A percentile compares a stretch with the other conserved stretches of the same genome.
Evolutionary conservation across 2,329 filamentous ascomycete genomes (phyloP).

Genomic region (Arachnomyces sp.): DNA sequence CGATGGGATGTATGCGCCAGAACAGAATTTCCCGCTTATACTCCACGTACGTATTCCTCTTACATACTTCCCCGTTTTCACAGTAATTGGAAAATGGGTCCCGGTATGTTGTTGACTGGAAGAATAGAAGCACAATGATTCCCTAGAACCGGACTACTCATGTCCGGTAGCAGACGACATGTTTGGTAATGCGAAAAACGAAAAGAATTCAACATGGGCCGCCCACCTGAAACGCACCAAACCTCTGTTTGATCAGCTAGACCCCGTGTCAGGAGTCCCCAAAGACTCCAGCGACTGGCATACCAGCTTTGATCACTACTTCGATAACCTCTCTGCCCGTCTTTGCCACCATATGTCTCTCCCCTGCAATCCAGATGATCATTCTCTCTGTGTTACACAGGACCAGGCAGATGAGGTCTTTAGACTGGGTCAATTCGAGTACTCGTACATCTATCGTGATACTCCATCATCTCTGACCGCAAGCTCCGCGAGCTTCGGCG

Average conservation of each 20-base stretch:
- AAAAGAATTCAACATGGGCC: conserved; percentile 50
- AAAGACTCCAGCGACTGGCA: conserved; percentile 57
- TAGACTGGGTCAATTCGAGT: conserved; percentile 72
- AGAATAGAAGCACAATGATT: conserved; percentile 41
- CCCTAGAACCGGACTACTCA: conserved; percentile 64
- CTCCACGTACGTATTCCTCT: conserved; percentile 35
- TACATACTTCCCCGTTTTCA: neutral
- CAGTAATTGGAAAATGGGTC: neutral
- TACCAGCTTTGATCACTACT: conserved; percentile 66
- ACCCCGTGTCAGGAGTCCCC: conserved; percentile 60
- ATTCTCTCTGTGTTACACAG: conserved; percentile 53
- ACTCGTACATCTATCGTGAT: conserved; percentile 69
- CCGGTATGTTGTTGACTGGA: too few relatives aligned
- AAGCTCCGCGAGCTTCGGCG: conserved; percentile 56
- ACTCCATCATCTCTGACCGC: conserved; percentile 54
- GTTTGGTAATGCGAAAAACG: conserved; percentile 41
- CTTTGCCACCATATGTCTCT: conserved; percentile 68
- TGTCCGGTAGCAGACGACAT: conserved; percentile 49
- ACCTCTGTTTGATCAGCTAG: conserved; percentile 53
- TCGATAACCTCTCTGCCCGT: conserved; percentile 71
- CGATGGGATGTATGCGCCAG: conserved; percentile 55
- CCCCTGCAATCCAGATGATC: conserved; percentile 54
- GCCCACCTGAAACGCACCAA: conserved; percentile 53
- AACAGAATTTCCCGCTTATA: conserved; percentile 39
- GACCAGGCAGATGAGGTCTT: conserved; percentile 62